phyloP scores from a whole-genome alignment of 2,329 filamentous ascomycete genomes.

The Colletotrichum sp. region DNA sequence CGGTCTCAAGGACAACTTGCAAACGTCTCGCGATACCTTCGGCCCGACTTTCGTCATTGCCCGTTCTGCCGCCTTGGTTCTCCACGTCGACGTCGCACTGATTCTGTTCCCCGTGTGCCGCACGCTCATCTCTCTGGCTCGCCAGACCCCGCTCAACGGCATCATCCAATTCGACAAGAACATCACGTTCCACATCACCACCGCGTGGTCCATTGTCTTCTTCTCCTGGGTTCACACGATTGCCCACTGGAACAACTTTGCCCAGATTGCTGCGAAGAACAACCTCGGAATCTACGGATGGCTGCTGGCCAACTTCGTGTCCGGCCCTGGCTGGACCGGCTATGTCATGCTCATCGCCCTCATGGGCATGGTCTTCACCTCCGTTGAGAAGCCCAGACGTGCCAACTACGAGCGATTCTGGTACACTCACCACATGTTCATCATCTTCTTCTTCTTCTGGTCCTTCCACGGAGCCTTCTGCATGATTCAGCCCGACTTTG shows the following conservation, averaged over 20 bases:
- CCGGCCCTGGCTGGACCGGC: constrained; percentile 84
- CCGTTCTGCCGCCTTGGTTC: constrained; percentile 74
- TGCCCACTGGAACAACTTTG: constrained; percentile 88
- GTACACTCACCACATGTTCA: constrained; percentile 89
- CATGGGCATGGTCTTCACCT: constrained; percentile 80
- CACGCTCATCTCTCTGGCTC: constrained; percentile 80
- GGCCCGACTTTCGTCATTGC: constrained; percentile 80
- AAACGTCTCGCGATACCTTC: constrained; percentile 69
- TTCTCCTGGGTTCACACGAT: constrained; percentile 88
- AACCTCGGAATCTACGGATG: constrained; percentile 80
- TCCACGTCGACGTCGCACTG: constrained; percentile 83
- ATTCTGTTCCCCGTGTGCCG: constrained; percentile 84
- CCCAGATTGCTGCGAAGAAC: constrained; percentile 75
- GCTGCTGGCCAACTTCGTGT: constrained; percentile 77
- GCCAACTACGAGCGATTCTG: constrained; percentile 90
- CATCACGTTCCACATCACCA: constrained; percentile 85
- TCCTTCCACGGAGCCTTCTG: constrained; percentile 88
- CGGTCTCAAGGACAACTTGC: constrained; percentile 76
- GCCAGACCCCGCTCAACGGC: constrained; percentile 82
- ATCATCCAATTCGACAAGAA: constrained; percentile 91
- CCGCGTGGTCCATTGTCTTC: constrained; percentile 87
- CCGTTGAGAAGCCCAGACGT: constrained; percentile 77
- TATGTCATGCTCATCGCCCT: constrained; percentile 83
- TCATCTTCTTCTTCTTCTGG: constrained; percentile 91
- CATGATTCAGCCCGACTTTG: constrained; percentile 86